A percentile compares a stretch with the other conserved stretches of the same genome.
Evolutionary conservation across 768 basidiomycete species (phyloP).

Genomic region (Tulasnella sp.): DNA sequence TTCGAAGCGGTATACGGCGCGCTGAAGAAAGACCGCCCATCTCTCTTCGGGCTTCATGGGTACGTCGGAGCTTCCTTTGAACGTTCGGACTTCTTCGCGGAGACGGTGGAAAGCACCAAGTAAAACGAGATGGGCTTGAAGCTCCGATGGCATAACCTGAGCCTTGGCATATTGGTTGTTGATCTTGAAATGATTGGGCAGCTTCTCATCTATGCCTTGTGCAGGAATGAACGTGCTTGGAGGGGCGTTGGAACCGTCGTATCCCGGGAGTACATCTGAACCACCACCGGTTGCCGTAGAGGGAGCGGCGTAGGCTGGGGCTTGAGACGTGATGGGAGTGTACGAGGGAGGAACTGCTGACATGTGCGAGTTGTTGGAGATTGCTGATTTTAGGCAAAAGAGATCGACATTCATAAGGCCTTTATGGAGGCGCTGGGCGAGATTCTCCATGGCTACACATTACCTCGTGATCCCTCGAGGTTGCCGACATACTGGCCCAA

Average conservation of each 20-base stretch:
- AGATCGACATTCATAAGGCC: not conserved
- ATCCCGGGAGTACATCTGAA: not conserved
- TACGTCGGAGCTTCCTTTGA: not conserved
- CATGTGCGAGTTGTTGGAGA: not conserved
- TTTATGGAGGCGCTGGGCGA: not conserved
- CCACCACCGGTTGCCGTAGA: not conserved
- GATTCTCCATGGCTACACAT: not conserved
- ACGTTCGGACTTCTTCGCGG: slow-evolving; percentile 10
- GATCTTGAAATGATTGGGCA: not conserved
- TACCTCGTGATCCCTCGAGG: not conserved
- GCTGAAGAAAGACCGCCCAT: slow-evolving; percentile 29
- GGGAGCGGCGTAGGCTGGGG: not conserved
- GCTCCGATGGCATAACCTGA: slow-evolving; percentile 23
- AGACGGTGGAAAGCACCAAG: slow-evolving; percentile 28
- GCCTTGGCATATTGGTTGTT: slow-evolving; percentile 10
- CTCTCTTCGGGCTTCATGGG: slow-evolving; percentile 19
- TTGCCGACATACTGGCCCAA: not conserved
- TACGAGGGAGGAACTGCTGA: not conserved
- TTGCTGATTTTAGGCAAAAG: not conserved
- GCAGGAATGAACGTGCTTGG: not conserved
- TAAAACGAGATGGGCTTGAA: slow-evolving; percentile 28
- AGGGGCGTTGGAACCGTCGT: not conserved
- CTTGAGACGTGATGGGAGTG: not conserved
- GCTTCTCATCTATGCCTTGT: not conserved
- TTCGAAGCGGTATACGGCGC: slow-evolving; percentile 29